Evolutionary conservation across 2,329 filamentous ascomycete genomes (phyloP).

Genomic region (Dactylellina haptotyla): DNA sequence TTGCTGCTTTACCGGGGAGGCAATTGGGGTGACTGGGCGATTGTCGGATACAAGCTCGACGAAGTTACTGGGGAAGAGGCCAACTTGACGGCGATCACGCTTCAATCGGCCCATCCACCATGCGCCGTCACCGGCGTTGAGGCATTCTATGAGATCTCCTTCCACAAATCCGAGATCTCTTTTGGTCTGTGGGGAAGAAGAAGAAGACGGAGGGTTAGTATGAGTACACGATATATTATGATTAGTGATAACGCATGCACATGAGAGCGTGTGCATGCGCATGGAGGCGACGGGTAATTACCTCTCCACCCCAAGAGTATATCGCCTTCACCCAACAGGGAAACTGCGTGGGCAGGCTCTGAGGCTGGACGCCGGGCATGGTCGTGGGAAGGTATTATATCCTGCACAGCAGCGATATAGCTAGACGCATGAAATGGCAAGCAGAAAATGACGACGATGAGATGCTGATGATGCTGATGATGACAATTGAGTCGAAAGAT

Average conservation of each 20-base stretch:
- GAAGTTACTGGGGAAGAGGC: slow-evolving; percentile 96
- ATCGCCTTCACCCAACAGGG: slow-evolving; percentile 91
- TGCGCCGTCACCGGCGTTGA: slow-evolving; percentile 95
- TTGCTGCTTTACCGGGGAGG: slow-evolving; percentile 53
- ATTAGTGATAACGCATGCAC: slow-evolving; percentile 12
- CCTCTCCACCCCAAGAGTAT: slow-evolving; percentile 93
- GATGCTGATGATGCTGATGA: not conserved
- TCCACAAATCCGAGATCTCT: slow-evolving; percentile 96
- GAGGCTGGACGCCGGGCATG: slow-evolving; percentile 53
- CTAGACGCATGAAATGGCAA: not conserved
- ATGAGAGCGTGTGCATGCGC: slow-evolving; percentile 6
- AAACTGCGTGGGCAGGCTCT: slow-evolving; percentile 61
- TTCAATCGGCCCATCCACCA: slow-evolving; percentile 97
- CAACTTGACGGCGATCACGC: slow-evolving; percentile 88
- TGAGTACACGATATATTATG: slow-evolving; percentile 6
- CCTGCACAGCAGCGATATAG: slow-evolving; percentile 29
- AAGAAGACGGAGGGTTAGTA: not conserved
- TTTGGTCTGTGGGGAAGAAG: slow-evolving; percentile 71
- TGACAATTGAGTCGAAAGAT: not conserved
- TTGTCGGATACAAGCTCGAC: slow-evolving; percentile 89
- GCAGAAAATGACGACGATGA: not conserved
- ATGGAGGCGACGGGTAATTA: slow-evolving; percentile 51
- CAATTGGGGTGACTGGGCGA: slow-evolving; percentile 70
- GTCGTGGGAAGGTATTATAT: not conserved
- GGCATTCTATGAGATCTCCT: slow-evolving; percentile 95